These are phyloP conservation scores for Lenwebbia sp. DNA, from an alignment of 345 rosid species.

Conservation along the genomic window DNA sequence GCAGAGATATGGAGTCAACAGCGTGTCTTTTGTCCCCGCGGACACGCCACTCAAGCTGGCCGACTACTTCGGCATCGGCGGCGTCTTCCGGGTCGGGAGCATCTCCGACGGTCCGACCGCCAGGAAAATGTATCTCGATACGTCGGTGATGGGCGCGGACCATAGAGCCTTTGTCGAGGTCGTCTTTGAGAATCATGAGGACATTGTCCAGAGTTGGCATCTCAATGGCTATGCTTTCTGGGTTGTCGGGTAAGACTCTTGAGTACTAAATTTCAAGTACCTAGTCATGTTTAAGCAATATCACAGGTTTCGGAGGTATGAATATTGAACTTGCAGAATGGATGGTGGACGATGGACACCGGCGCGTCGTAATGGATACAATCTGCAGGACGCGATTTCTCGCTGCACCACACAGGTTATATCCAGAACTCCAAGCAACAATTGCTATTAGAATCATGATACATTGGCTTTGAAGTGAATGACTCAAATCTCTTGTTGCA, in stretches of 20 bases:
- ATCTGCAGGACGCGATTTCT: slow-evolving; percentile 66
- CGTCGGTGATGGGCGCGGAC: slow-evolving; percentile 71
- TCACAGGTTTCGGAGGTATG: not conserved
- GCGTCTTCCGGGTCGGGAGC: slow-evolving; percentile 56
- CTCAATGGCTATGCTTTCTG: slow-evolving; percentile 71
- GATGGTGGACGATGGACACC: slow-evolving; percentile 67
- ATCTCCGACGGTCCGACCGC: slow-evolving; percentile 37
- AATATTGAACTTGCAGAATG: slow-evolving; percentile 36
- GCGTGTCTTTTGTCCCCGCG: slow-evolving; percentile 55
- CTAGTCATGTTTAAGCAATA: not conserved
- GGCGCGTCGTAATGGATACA: slow-evolving; percentile 52
- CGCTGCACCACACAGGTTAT: slow-evolving; percentile 57
- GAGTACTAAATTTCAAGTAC: not conserved
- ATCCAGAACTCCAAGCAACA: not conserved
- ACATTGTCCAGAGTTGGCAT: slow-evolving; percentile 73
- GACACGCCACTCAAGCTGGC: slow-evolving; percentile 84
- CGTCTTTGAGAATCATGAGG: slow-evolving; percentile 68
- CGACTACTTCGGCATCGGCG: slow-evolving; percentile 67
- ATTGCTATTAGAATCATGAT: no score
- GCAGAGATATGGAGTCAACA: slow-evolving; percentile 77
- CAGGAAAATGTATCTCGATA: slow-evolving; percentile 33
- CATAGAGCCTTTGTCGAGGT: slow-evolving; percentile 57
- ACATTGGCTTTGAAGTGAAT: not conserved
- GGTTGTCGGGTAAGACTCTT: slow-evolving; percentile 71
- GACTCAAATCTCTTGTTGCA: slow-evolving; percentile 7